phyloP scores from a whole-genome alignment of 164 flowering plant genomes.

The Vitis amurensis region DNA sequence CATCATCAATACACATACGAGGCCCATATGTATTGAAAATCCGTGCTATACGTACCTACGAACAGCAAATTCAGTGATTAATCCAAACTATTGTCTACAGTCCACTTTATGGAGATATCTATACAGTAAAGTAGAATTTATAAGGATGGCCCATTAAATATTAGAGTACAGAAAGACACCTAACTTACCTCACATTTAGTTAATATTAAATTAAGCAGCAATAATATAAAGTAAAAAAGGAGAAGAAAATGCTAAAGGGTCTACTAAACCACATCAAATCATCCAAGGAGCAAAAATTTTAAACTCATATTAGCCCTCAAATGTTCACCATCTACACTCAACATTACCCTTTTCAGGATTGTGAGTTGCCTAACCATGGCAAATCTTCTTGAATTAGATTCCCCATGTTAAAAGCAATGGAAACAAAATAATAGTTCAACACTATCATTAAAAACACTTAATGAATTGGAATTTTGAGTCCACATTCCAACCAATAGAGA shows the following conservation, averaged over 20 bases:
- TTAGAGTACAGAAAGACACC: background rate
- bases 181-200: background rate
- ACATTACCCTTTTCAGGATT: background rate
- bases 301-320: background rate
- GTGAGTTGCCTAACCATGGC: no score
- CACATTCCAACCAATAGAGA: no score
- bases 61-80: conserved; percentile 13
- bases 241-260: background rate
- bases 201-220: background rate
- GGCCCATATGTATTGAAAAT: conserved; percentile 96
- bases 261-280: background rate
- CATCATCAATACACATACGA: conserved; percentile 94
- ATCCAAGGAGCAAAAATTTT: background rate
- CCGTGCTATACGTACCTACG: conserved; percentile 91
- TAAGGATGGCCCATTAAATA: background rate
- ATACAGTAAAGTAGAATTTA: background rate
- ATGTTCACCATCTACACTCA: background rate
- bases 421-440: no score
- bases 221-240: background rate
- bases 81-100: no score
- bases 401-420: no score
- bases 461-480: no score
- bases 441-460: no score
- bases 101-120: background rate
- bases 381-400: no score